These are phyloP conservation scores for Leishmania lainsoni DNA, from an alignment of 208 protist genomes.

Conservation along the genomic window DNA sequence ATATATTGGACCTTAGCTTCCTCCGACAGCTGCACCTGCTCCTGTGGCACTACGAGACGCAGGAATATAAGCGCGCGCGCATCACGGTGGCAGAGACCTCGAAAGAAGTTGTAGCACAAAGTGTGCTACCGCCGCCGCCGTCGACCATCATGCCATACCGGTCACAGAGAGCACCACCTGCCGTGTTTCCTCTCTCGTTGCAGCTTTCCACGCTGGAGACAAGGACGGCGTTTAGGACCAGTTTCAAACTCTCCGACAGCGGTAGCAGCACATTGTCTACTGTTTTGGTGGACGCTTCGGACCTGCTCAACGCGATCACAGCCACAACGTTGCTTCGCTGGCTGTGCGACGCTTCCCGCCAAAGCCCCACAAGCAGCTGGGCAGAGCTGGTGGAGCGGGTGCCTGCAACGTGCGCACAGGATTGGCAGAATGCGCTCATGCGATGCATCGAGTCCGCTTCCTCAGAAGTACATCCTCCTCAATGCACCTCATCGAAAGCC, in stretches of 20 bases:
- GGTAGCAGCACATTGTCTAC: not conserved
- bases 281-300: conserved; percentile 18
- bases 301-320: conserved; percentile 15
- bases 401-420: conserved; percentile 8
- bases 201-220: not conserved
- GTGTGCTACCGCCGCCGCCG: not conserved
- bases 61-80: not conserved
- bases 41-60: conserved; percentile 20
- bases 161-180: not conserved
- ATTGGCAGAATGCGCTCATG: conserved; percentile 18
- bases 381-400: conserved; percentile 14
- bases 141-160: not conserved
- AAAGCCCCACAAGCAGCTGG: conserved; percentile 29
- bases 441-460: not conserved
- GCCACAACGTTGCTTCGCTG: conserved; percentile 18
- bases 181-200: conserved; percentile 14
- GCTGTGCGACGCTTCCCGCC: conserved; percentile 17
- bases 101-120: not conserved
- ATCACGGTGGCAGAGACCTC: not conserved
- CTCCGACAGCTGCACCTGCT: conserved; percentile 17
- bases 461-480: not conserved
- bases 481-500: not conserved
- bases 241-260: not conserved
- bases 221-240: not conserved
- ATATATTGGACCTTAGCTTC: conserved; percentile 12